Percentiles rank a stretch among this genome's conserved stretches.
phyloP scores from a whole-genome alignment of 1,139 yeast species.

The Diutina neorugosa region DNA sequence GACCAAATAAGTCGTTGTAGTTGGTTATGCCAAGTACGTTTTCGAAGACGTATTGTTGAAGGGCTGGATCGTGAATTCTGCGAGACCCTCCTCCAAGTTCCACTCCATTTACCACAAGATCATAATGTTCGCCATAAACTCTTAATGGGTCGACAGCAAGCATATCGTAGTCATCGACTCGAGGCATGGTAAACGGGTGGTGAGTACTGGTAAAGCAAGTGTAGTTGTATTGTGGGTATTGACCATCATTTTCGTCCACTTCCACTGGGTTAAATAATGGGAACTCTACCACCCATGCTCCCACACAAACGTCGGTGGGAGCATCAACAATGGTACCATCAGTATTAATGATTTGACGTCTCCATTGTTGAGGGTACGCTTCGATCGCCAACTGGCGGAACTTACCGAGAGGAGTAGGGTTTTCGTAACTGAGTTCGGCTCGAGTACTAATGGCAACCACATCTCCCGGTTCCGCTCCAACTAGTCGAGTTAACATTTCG shows the following conservation, averaged over 20 bases:
- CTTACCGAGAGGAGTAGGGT: conserved; percentile 90
- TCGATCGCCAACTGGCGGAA: conserved; percentile 64
- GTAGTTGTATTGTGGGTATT: conserved; percentile 52
- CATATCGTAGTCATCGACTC: conserved; percentile 49
- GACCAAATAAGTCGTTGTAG: conserved; percentile 67
- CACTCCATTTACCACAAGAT: conserved; percentile 84
- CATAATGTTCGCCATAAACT: conserved; percentile 90
- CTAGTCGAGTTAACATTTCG: not conserved
- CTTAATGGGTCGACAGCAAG: conserved; percentile 44
- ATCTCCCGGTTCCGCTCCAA: conserved; percentile 37
- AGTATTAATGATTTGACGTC: conserved; percentile 21
- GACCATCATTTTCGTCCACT: conserved; percentile 11
- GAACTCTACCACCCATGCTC: conserved; percentile 80
- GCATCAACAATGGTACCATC: not conserved
- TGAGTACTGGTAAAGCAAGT: conserved; percentile 58
- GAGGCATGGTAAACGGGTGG: conserved; percentile 94
- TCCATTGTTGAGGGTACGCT: conserved; percentile 39
- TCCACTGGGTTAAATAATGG: conserved; percentile 80
- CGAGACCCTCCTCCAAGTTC: conserved; percentile 97
- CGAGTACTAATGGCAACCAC: conserved; percentile 66
- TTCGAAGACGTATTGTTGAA: conserved; percentile 62
- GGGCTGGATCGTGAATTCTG: conserved; percentile 75
- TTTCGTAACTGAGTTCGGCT: conserved; percentile 59
- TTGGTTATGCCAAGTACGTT: conserved; percentile 42
- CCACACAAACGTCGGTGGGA: conserved; percentile 34